Conservation (phyloP, 345 rosid genomes). For the Acer campestre region DNA sequence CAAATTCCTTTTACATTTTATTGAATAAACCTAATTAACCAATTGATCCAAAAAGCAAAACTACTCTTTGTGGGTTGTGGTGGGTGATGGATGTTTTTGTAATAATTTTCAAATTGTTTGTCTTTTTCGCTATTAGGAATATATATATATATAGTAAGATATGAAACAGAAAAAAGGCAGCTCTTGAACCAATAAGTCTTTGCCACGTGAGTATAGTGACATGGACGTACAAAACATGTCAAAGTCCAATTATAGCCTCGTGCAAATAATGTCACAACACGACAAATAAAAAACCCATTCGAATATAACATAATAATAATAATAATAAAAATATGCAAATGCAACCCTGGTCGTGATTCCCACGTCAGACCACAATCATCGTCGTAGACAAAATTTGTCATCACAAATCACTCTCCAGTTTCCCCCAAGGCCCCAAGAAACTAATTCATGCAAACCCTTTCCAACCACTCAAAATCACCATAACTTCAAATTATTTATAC, state of each 20-base stretch:
- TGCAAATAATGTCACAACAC: conserved; percentile 20
- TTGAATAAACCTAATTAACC: too few relatives aligned
- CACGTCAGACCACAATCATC: conserved; percentile 30
- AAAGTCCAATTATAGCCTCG: conserved; percentile 20
- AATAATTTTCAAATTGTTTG: not conserved
- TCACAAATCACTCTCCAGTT: not conserved
- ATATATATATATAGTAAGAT: not conserved
- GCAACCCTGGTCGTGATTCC: conserved; percentile 25
- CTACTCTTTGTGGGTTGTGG: too few relatives aligned
- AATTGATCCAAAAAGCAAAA: too few relatives aligned
- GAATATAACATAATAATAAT: not conserved
- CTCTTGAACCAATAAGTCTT: not conserved
- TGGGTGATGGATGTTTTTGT: too few relatives aligned
- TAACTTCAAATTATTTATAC: too few relatives aligned
- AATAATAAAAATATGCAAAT: conserved; percentile 5
- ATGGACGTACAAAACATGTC: not conserved
- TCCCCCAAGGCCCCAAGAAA: not conserved
- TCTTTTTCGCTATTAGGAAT: not conserved
- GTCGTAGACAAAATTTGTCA: not conserved
- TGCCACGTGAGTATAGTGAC: conserved; percentile 5
- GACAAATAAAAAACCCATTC: conserved; percentile 19
- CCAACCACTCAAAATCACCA: too few relatives aligned
- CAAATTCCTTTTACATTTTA: too few relatives aligned
- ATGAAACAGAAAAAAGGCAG: not conserved
- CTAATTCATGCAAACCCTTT: not conserved